phyloP scores from a whole-genome alignment of 31 red algal species.

The Asparagopsis taxiformis region DNA sequence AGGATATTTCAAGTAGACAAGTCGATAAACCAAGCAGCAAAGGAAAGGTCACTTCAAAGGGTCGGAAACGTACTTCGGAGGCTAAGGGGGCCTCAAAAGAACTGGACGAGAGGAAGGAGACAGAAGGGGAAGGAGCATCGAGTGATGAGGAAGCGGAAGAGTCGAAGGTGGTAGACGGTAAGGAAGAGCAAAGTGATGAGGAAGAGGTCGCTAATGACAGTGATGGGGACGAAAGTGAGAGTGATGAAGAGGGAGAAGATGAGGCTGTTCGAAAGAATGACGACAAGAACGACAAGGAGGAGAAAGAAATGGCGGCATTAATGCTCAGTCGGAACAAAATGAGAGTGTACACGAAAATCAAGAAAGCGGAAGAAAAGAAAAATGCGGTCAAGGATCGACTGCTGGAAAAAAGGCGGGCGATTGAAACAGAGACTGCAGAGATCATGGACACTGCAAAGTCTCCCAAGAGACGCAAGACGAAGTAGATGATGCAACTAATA shows the following conservation, averaged over 20 bases:
- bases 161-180: constrained; percentile 1
- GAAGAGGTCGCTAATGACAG: constrained; percentile 55
- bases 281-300: constrained; percentile 37
- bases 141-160: background rate
- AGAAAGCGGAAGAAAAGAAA: constrained; percentile 31
- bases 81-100: too few relatives aligned
- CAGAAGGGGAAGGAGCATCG: too few relatives aligned
- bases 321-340: constrained; percentile 70
- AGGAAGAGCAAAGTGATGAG: constrained; percentile 11
- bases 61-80: too few relatives aligned
- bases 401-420: constrained; percentile 15
- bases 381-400: constrained; percentile 23
- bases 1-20: background rate
- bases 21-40: background rate
- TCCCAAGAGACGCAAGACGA: constrained; percentile 18
- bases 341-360: constrained; percentile 48
- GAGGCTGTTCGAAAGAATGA: background rate
- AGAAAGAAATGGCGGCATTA: constrained; percentile 50
- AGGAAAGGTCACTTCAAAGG: too few relatives aligned
- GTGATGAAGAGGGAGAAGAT: constrained; percentile 26
- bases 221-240: constrained; percentile 44
- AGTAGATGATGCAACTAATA: background rate
- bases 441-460: background rate
- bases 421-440: constrained; percentile 30
- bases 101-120: too few relatives aligned